Evolutionary conservation across 2,329 filamentous ascomycete species (phyloP), one percentile per base, ranked within the genome.

Genomic region (Sporothrix pallida): DNA sequence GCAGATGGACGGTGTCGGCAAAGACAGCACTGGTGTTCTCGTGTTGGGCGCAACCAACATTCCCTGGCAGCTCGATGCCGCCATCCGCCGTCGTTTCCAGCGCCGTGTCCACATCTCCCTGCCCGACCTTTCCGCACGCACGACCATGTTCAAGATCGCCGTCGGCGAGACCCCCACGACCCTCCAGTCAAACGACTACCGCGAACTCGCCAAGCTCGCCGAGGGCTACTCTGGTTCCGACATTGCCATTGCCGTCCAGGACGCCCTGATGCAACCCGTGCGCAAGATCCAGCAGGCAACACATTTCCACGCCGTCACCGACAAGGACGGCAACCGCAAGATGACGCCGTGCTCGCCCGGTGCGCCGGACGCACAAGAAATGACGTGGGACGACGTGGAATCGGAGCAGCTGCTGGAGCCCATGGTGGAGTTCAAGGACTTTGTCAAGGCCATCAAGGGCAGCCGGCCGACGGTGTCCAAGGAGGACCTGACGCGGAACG

Each of bases 1-100:
- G 20, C 96, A 99, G 83, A 99, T 99, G 96, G 96, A 99, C 79
- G 97, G 96, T 83, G 96, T 99, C 10, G 97, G 96, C 76, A 95
- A 97, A 76, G 96, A 99, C 83, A 95, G 92, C 76, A 94, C 92
- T 79, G 96, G 95, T 23, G 95, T 99, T 9, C 86, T 99, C 31
- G 97, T 99, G 56, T 89, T 99, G 3, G 96, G 96, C 75, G 96
- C 96, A 72, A 99, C 96, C 73, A 99, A 99, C 81, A 98, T 99
- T 76, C 96, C 96, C 20, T 99, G 96, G 96, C 95, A 99, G 86
- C 88, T 99, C 68, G 96, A 99, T 81, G 93, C 94, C 12, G 96
- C 96, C 78, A 99, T 99, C 79, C 91, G 96, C 78, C 90, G 96
- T 82, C 93, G 96, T 80, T 99, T 99, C 86, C 97, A 99, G 83